These are phyloP conservation scores for Termitomyces sp. DNA, from an alignment of 1,284 basidiomycete species.

Conservation along the genomic window DNA sequence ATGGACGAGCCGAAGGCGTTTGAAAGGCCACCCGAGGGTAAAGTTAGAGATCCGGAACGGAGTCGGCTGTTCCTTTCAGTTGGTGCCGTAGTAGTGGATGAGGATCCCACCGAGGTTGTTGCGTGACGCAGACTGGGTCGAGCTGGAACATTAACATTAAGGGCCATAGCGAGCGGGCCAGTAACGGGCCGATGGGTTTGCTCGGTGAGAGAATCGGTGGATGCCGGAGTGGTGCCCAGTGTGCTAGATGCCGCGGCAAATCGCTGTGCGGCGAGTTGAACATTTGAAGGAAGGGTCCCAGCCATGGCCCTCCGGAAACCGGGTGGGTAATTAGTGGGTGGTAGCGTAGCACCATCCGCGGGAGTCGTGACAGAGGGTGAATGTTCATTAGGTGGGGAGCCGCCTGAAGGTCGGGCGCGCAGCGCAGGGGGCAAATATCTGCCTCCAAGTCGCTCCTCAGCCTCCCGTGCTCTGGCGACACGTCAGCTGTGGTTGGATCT, in stretches of 20 bases:
- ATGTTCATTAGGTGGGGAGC: conserved; percentile 67
- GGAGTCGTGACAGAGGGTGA: conserved; percentile 48
- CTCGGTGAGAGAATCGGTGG: conserved; percentile 63
- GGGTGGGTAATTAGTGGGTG: conserved; percentile 69
- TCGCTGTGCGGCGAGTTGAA: conserved; percentile 79
- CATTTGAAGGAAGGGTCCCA: conserved; percentile 83
- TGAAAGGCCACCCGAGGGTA: conserved; percentile 72
- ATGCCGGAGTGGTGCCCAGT: conserved; percentile 46
- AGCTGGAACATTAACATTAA: conserved; percentile 40
- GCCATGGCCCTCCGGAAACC: conserved; percentile 84
- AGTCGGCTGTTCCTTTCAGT: conserved; percentile 74
- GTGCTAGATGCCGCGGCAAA: conserved; percentile 66
- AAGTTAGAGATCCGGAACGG: conserved; percentile 84
- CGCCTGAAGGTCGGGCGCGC: conserved; percentile 63
- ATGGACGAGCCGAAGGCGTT: conserved; percentile 85
- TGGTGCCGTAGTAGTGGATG: conserved; percentile 53
- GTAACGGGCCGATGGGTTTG: conserved; percentile 47
- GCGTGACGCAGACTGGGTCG: conserved; percentile 78
- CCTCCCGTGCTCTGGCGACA: conserved; percentile 67
- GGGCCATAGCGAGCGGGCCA: conserved; percentile 36
- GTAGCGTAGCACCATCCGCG: conserved; percentile 50
- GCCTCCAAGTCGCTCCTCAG: conserved; percentile 59
- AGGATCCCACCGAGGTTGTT: conserved; percentile 53
- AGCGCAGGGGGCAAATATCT: conserved; percentile 79
- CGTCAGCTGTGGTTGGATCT: conserved; percentile 13